Percentiles rank a stretch among this genome's conserved stretches.
Evolutionary conservation across 805 yeast species (phyloP).

Genomic region (Saccharomycopsis amapae): DNA sequence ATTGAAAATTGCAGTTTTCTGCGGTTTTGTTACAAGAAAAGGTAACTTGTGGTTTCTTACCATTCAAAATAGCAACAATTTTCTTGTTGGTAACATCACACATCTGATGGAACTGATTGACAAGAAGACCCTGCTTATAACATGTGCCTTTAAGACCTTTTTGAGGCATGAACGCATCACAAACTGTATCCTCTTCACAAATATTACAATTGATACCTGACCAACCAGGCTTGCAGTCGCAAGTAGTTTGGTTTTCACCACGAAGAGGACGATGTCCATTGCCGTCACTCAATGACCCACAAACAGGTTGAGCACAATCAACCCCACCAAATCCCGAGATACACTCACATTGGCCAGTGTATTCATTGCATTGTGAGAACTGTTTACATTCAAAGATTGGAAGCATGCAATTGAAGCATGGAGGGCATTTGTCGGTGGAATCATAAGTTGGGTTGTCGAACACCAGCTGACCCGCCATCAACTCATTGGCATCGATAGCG

Average conservation of each 20-base stretch:
- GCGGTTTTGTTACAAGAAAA: conserved; percentile 74
- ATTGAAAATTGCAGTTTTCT: conserved; percentile 76
- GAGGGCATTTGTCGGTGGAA: conserved; percentile 56
- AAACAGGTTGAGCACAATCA: conserved; percentile 81
- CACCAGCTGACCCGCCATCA: background rate
- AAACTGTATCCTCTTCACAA: conserved; percentile 65
- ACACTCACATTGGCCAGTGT: conserved; percentile 89
- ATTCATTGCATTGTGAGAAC: conserved; percentile 80
- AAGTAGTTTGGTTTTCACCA: conserved; percentile 37
- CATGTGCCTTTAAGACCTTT: conserved; percentile 76
- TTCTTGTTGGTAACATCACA: conserved; percentile 91
- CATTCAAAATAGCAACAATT: conserved; percentile 71
- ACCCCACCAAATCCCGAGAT: conserved; percentile 88
- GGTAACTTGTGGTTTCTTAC: conserved; percentile 84
- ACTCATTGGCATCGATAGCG: background rate
- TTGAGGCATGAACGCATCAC: conserved; percentile 85
- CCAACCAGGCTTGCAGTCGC: conserved; percentile 86
- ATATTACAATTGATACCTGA: conserved; percentile 88
- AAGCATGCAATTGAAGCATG: conserved; percentile 90
- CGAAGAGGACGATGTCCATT: conserved; percentile 50
- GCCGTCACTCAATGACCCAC: conserved; percentile 74
- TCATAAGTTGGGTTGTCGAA: background rate
- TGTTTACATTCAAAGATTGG: conserved; percentile 89
- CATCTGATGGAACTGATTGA: conserved; percentile 77
- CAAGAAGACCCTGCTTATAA: conserved; percentile 76